These are phyloP conservation scores for Gnomoniopsis sp. DNA, from an alignment of 2,329 filamentous ascomycete genomes.

Conservation along the genomic window DNA sequence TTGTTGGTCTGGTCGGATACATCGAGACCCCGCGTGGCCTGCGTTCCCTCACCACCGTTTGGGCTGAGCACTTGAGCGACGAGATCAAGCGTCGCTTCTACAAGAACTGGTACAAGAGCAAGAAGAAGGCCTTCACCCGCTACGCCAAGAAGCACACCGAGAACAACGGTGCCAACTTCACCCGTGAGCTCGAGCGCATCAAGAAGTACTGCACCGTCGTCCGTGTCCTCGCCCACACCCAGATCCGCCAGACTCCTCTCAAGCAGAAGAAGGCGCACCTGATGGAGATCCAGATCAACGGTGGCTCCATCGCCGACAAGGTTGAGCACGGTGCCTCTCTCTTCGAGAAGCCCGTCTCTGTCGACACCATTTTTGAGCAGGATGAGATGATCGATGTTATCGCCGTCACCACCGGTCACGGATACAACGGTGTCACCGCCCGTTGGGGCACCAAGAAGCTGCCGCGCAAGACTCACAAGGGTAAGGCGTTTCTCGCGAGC, in stretches of 20 bases:
- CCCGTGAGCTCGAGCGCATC: slow-evolving; percentile 98
- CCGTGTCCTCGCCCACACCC: slow-evolving; percentile 98
- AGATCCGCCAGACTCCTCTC: slow-evolving; percentile 98
- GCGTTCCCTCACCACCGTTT: slow-evolving; percentile 98
- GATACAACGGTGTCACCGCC: slow-evolving; percentile 93
- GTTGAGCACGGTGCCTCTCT: slow-evolving; percentile 91
- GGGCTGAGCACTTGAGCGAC: slow-evolving; percentile 98
- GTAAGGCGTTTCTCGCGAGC: neutral
- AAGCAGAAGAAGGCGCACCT: slow-evolving; percentile 99
- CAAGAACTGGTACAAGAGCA: slow-evolving; percentile 99
- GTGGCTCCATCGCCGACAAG: slow-evolving; percentile 93
- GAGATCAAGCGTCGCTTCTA: slow-evolving; percentile 99
- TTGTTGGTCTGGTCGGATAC: slow-evolving; percentile 99
- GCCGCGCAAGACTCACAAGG: slow-evolving; percentile 99
- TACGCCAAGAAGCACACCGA: slow-evolving; percentile 99
- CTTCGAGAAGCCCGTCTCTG: slow-evolving; percentile 97
- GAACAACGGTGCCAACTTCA: slow-evolving; percentile 83
- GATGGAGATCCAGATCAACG: slow-evolving; percentile 99
- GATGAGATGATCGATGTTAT: slow-evolving; percentile 99
- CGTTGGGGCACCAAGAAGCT: slow-evolving; percentile 99
- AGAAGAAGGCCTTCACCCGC: slow-evolving; percentile 99
- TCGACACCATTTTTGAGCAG: slow-evolving; percentile 96
- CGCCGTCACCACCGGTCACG: slow-evolving; percentile 99
- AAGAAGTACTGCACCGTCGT: slow-evolving; percentile 99
- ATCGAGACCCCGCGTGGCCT: slow-evolving; percentile 99